Base-by-base conservation (phyloP, 257 asterid genomes). In the Jacaranda copaia region DNA sequence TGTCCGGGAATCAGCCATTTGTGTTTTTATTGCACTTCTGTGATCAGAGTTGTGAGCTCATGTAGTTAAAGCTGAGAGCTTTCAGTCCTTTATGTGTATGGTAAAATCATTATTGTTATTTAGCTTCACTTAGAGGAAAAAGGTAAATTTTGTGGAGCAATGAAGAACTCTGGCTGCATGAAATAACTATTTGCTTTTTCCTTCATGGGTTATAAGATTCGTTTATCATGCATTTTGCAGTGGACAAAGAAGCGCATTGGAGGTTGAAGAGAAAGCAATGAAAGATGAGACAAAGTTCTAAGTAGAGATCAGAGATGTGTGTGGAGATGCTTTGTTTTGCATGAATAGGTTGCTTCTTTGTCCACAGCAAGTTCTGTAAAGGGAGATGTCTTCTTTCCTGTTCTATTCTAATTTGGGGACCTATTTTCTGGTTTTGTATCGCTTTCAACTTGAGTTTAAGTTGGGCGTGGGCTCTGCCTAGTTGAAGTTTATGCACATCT, bases 251-350 rank as follows among this genome's bases (percentile, higher is more conserved):
- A 42, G 46, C 46, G 46, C 46, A 42, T 42, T 6, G 46, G 46
- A 42, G 91, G 74, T 68, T 87, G 86, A 87, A 87, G 87, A 87
- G 91, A 80, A 87, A 87, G 86, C 88, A 89, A 72, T 69, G 89
- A 87, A 87, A 82, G 91, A 87, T 87, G 89, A 83, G 88, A 18
- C 91, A 85, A 77, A 77, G 91, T 74, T 87, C 91, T 48, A 87
- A 87, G 85, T 87, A 81, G 64, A 65, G 39, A 25, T 14, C 16
- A 8, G 70, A 51, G 38, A 7, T 18, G 58, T 53, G 7, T 16
- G 25, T 8, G 20, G 3, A 25, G 72, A 35, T 62, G 20, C 53
- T 51, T 74, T 25, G 52, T 18, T 36, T 38, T 42, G 38, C n/a
- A 18, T 15, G 55, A 38, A 19, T 4, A 6, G 12, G 49, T 19